Evolutionary conservation across 257 asterid genomes (phyloP).

Genomic region (Forsythia suspensa): DNA sequence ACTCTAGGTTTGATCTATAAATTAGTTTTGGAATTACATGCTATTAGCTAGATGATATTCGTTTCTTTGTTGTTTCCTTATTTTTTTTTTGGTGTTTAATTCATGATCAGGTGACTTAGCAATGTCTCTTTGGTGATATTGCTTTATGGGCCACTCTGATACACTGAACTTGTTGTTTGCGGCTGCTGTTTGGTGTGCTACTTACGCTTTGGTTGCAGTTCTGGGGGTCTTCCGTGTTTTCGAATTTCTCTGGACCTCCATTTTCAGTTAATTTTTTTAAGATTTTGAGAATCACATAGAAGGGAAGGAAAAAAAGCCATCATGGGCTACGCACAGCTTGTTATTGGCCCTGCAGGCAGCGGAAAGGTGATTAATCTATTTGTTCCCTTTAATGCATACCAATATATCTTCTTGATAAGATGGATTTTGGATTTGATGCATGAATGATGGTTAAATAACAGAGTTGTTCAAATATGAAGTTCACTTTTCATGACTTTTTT

Average conservation of each 20-base stretch:
- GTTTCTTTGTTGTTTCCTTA: neutral
- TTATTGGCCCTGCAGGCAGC: conserved; percentile 99
- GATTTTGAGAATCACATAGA: conserved; percentile 11
- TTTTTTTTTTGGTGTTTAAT: neutral
- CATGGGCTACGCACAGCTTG: conserved; percentile 96
- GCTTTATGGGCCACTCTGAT: conserved; percentile 54
- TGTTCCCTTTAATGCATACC: neutral
- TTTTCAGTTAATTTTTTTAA: conserved; percentile 29
- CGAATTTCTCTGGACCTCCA: conserved; percentile 34
- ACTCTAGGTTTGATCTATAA: neutral
- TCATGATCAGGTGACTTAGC: conserved; percentile 18
- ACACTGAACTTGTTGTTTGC: conserved; percentile 55
- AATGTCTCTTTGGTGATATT: conserved; percentile 36
- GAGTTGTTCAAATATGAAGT: neutral
- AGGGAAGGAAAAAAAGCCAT: conserved; percentile 25
- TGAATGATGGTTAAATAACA: neutral
- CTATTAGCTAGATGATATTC: neutral
- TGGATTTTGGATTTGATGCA: neutral
- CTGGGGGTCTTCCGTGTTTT: conserved; percentile 54
- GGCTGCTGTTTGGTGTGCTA: conserved; percentile 78
- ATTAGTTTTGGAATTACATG: no score
- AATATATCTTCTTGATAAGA: neutral
- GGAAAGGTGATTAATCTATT: conserved; percentile 44
- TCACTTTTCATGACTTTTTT: neutral
- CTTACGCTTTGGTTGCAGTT: conserved; percentile 73